These are phyloP conservation scores for Euptelea pleiosperma DNA, from an alignment of 164 flowering plant genomes.

Conservation along the genomic window DNA sequence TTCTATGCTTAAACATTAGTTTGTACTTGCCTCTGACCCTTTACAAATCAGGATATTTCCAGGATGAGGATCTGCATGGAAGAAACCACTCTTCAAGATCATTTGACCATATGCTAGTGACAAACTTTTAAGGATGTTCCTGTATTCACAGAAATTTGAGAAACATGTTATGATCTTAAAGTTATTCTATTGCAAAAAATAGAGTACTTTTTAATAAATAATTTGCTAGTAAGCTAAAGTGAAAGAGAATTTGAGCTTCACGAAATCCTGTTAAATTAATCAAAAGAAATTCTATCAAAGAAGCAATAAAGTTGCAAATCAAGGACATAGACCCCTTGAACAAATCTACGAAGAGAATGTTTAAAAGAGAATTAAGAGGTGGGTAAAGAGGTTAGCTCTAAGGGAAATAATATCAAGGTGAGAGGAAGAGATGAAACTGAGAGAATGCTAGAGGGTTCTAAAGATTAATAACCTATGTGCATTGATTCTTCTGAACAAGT, in stretches of 20 bases:
- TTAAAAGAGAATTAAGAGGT: background rate
- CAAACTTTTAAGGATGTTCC: slow-evolving; percentile 84
- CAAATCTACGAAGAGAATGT: too few species aligned
- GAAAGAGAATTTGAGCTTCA: background rate
- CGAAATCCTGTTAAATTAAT: background rate
- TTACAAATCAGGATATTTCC: slow-evolving; percentile 90
- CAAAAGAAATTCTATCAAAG: background rate
- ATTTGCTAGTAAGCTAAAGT: background rate
- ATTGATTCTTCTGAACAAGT: too few species aligned
- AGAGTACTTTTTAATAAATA: too few species aligned
- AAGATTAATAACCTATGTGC: too few species aligned
- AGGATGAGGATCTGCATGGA: slow-evolving; percentile 99
- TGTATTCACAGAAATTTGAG: slow-evolving; percentile 29
- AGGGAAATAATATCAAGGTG: background rate
- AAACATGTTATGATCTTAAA: slow-evolving; percentile 8
- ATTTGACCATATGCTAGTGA: slow-evolving; percentile 90
- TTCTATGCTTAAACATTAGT: background rate
- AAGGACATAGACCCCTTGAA: too few species aligned
- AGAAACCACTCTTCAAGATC: slow-evolving; percentile 96
- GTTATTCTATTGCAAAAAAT: too few species aligned
- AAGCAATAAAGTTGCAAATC: background rate
- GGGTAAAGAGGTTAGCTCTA: background rate
- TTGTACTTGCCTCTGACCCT: slow-evolving; percentile 74
- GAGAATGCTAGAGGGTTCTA: too few species aligned
- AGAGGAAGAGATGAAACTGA: too few species aligned